These are phyloP conservation scores for Heterobasidion parviporum DNA, from an alignment of 1,284 basidiomycete species.

Conservation along the genomic window DNA sequence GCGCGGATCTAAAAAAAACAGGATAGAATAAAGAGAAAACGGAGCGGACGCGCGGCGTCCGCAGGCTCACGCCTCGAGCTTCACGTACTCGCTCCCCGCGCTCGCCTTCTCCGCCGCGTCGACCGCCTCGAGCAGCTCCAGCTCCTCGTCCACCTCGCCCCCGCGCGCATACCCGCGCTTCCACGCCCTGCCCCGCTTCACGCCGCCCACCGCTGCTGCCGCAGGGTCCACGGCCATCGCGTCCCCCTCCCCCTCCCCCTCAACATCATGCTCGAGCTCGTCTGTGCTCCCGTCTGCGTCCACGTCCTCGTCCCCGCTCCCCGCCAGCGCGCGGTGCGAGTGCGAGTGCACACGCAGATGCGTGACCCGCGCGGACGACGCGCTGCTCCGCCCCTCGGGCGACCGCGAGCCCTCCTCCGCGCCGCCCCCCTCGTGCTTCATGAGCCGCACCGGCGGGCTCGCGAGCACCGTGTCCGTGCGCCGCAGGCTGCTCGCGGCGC, in stretches of 20 bases:
- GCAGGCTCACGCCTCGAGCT: too few relatives aligned
- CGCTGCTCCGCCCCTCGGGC: slow-evolving; percentile 6
- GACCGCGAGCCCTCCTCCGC: background rate
- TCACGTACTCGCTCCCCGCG: slow-evolving; percentile 8
- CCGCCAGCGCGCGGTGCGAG: slow-evolving; percentile 1
- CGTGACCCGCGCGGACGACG: slow-evolving; percentile 6
- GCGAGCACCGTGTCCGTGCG: too few relatives aligned
- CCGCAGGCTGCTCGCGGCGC: too few relatives aligned
- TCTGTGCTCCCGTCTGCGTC: background rate
- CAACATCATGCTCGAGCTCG: slow-evolving; percentile 13
- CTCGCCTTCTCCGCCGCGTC: slow-evolving; percentile 23
- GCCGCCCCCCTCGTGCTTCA: too few relatives aligned
- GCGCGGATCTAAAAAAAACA: too few relatives aligned
- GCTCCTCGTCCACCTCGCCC: slow-evolving; percentile 16
- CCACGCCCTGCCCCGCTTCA: slow-evolving; percentile 16
- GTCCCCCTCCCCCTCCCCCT: slow-evolving; percentile 18
- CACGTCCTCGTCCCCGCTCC: background rate
- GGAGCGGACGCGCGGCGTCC: too few relatives aligned
- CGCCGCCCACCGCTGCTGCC: background rate
- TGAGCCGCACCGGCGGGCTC: too few relatives aligned
- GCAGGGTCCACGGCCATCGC: too few relatives aligned
- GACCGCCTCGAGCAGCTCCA: slow-evolving; percentile 25
- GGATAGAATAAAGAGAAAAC: too few relatives aligned
- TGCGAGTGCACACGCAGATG: slow-evolving; percentile 3
- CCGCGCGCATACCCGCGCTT: too few relatives aligned